Conservation (phyloP, 73 alveolate species). For the Tetrahymena malaccensis region DNA sequence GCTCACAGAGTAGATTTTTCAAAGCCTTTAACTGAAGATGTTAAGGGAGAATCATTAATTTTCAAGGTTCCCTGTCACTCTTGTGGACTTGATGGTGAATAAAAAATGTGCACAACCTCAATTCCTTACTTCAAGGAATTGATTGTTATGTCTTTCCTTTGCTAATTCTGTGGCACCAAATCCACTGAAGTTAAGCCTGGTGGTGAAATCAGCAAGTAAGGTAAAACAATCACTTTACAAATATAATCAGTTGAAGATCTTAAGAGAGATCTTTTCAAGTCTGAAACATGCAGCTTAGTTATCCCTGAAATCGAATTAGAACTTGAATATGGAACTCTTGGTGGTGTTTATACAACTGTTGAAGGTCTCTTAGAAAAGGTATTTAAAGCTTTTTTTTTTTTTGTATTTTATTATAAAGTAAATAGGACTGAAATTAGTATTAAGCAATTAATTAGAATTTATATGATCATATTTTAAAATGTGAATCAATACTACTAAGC, state of each 20-base stretch:
- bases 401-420: too few species aligned
- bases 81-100: slow-evolving; percentile 51
- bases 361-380: slow-evolving; percentile 86
- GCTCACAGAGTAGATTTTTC: slow-evolving; percentile 47
- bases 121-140: slow-evolving; percentile 96
- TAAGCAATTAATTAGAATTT: too few species aligned
- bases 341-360: slow-evolving; percentile 86
- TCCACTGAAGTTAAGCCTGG: slow-evolving; percentile 91
- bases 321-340: slow-evolving; percentile 76
- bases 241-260: slow-evolving; percentile 67
- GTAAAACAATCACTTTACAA: slow-evolving; percentile 6
- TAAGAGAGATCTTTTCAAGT: slow-evolving; percentile 87
- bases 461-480: not conserved
- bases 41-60: slow-evolving; percentile 43
- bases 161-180: slow-evolving; percentile 90
- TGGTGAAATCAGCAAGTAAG: slow-evolving; percentile 56
- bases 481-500: not conserved
- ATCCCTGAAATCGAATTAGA: slow-evolving; percentile 95
- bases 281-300: slow-evolving; percentile 72
- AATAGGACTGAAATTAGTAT: too few species aligned
- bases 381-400: not conserved
- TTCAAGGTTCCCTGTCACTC: slow-evolving; percentile 55
- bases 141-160: slow-evolving; percentile 87
- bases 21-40: slow-evolving; percentile 42
- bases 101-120: slow-evolving; percentile 76